phyloP scores from a whole-genome alignment of 768 basidiomycete genomes.

The Termitomyces sp. region DNA sequence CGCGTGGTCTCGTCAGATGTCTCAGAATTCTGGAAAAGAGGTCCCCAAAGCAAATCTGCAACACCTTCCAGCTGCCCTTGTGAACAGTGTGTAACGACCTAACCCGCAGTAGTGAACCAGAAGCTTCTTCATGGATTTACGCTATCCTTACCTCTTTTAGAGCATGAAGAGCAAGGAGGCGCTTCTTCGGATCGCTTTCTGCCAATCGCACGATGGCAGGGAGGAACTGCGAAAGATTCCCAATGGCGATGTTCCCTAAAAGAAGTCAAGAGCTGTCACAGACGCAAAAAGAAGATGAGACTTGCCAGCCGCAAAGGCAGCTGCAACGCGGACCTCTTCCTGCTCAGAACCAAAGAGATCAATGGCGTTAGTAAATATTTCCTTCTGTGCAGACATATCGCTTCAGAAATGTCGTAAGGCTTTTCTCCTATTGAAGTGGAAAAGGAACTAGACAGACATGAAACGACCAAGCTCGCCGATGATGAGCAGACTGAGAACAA shows the following conservation, averaged over 20 bases:
- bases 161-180: conserved; percentile 84
- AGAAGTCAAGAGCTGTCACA: background rate
- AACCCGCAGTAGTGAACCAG: background rate
- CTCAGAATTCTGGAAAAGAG: conserved; percentile 88
- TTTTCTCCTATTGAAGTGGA: background rate
- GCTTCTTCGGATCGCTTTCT: conserved; percentile 69
- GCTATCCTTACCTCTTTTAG: conserved; percentile 73
- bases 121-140: background rate
- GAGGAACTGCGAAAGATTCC: conserved; percentile 83
- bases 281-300: background rate
- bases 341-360: conserved; percentile 71
- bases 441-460: conserved; percentile 47
- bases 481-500: conserved; percentile 81
- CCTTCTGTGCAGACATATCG: conserved; percentile 78
- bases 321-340: conserved; percentile 85
- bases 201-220: conserved; percentile 78
- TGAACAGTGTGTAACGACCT: conserved; percentile 92
- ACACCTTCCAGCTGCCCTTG: conserved; percentile 79
- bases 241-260: conserved; percentile 91
- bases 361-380: conserved; percentile 73
- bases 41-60: conserved; percentile 87
- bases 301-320: conserved; percentile 89
- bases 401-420: conserved; percentile 33
- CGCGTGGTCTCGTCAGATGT: conserved; percentile 87
- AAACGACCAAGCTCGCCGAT: conserved; percentile 92